Conservation (phyloP, 176 grass and related monocot species). For the Eremochloa ophiuroides region DNA sequence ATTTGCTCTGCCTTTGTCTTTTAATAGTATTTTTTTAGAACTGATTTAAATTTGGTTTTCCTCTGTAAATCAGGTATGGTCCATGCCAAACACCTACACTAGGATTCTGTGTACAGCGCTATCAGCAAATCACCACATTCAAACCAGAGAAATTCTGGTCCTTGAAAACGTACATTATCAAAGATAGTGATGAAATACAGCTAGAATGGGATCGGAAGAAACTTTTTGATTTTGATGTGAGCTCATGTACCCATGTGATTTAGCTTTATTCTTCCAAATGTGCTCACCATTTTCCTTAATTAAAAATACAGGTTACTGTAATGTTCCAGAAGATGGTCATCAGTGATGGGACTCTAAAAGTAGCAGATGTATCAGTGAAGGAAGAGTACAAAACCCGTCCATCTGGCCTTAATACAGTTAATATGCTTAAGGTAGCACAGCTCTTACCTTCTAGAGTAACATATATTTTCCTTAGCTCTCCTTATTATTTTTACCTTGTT, state of each 20-base stretch:
- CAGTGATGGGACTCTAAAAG: conserved; percentile 69
- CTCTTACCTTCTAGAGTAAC: not conserved
- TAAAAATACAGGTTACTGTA: conserved; percentile 60
- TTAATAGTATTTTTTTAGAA: conserved; percentile 10
- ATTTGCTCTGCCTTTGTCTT: not conserved
- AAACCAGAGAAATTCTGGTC: conserved; percentile 99
- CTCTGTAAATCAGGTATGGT: conserved; percentile 69
- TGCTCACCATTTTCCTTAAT: conserved; percentile 19
- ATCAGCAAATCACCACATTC: conserved; percentile 94
- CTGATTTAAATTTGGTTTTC: conserved; percentile 11
- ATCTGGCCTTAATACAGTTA: conserved; percentile 95
- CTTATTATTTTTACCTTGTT: not conserved
- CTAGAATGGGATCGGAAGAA: conserved; percentile 88
- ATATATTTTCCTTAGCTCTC: not conserved
- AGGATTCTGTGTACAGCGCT: conserved; percentile 91
- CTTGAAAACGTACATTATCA: conserved; percentile 74
- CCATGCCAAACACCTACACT: conserved; percentile 97
- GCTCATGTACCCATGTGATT: conserved; percentile 19
- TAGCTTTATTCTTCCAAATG: conserved; percentile 14
- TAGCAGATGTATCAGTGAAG: conserved; percentile 74
- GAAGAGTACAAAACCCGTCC: conserved; percentile 88
- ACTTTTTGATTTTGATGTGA: conserved; percentile 93
- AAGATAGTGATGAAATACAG: conserved; percentile 74
- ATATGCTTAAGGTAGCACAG: conserved; percentile 83
- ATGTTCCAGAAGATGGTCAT: conserved; percentile 97